Evolutionary conservation across 805 yeast genomes (phyloP).

Genomic region (Debaryomyces hansenii): DNA sequence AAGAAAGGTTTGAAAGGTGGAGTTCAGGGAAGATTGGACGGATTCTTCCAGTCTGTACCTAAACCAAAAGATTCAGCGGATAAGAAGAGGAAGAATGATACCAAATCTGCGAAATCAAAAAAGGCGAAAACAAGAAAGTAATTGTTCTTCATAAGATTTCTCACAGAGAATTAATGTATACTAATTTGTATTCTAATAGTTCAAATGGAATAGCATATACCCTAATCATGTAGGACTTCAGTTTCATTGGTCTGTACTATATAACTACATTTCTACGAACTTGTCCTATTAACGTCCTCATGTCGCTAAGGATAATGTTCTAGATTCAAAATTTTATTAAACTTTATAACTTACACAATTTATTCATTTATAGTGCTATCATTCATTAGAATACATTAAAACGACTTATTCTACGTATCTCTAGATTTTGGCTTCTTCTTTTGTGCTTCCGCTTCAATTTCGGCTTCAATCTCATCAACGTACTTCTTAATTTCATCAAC

Average conservation of each 20-base stretch:
- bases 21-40: conserved; percentile 89
- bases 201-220: no score
- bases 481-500: conserved; percentile 71
- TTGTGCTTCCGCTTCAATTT: conserved; percentile 80
- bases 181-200: neutral
- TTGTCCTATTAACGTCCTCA: no score
- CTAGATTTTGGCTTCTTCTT: conserved; percentile 53
- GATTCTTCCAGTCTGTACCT: conserved; percentile 75
- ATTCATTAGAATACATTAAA: no score
- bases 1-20: conserved; percentile 81
- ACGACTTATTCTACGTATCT: conserved; percentile 9
- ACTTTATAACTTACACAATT: no score
- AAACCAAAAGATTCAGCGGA: conserved; percentile 38
- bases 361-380: no score
- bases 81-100: conserved; percentile 28
- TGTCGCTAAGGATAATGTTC: no score
- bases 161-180: neutral
- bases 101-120: conserved; percentile 31
- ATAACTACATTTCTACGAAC: no score
- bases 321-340: no score
- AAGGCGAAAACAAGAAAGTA: conserved; percentile 21
- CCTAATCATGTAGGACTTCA: no score
- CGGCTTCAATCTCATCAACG: conserved; percentile 83
- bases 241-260: no score
- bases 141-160: neutral